phyloP scores from a whole-genome alignment of 75 land plant genomes.

The Picea sitchensis region DNA sequence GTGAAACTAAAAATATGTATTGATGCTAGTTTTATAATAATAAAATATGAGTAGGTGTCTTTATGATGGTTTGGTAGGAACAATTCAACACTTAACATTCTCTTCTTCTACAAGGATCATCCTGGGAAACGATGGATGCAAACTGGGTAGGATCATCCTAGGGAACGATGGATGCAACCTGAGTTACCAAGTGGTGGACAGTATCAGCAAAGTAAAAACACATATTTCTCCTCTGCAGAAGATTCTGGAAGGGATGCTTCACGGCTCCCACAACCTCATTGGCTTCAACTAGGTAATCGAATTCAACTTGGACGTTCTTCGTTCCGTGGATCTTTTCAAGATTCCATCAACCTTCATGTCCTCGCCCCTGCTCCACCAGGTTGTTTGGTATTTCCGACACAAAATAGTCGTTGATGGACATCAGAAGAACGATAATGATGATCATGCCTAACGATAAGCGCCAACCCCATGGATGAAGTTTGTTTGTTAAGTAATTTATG shows the following conservation, averaged over 20 bases:
- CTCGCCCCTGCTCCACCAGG: conserved; percentile 19
- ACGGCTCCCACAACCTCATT: conserved; percentile 48
- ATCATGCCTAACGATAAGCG: conserved; percentile 62
- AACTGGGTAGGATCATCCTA: no score
- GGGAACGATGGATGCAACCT: no score
- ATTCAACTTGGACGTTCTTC: conserved; percentile 55
- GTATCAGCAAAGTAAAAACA: no score
- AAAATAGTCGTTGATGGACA: conserved; percentile 57
- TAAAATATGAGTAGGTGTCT: no score
- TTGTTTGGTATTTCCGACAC: conserved; percentile 82
- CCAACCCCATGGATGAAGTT: no score
- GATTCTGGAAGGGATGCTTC: conserved; percentile 66
- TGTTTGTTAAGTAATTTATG: conserved; percentile 62
- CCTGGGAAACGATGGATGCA: no score
- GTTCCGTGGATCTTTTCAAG: conserved; percentile 68
- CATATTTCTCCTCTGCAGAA: conserved; percentile 34
- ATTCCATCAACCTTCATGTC: conserved; percentile 41
- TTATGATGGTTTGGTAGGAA: no score
- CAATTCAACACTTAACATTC: no score
- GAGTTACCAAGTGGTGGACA: no score
- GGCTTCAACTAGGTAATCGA: conserved; percentile 60
- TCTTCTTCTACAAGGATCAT: no score
- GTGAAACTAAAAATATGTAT: no score
- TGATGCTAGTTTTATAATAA: no score
- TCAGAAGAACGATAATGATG: conserved; percentile 48